Conservation (phyloP, 2,329 filamentous ascomycete species). For the Chaetomium olivaceum region DNA sequence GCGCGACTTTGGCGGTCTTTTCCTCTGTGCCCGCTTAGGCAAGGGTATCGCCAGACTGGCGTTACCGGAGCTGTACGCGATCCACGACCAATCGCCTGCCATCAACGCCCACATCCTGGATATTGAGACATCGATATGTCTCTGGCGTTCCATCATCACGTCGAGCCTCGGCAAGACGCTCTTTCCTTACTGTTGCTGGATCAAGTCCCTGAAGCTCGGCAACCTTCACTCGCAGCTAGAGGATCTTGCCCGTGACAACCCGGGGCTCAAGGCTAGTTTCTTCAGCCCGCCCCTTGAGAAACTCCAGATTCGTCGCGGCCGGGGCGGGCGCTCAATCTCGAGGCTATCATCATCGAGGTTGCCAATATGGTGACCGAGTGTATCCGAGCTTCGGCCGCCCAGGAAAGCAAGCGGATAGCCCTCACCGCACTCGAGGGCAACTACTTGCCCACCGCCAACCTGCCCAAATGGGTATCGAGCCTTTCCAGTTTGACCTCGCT, state of each 20-base stretch:
- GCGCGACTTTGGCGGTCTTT: conserved; percentile 61
- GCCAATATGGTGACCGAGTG: conserved; percentile 58
- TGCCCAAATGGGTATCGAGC: conserved; percentile 60
- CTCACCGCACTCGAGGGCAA: conserved; percentile 61
- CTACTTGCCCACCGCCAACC: conserved; percentile 48
- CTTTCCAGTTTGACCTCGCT: conserved; percentile 60
- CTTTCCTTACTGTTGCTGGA: conserved; percentile 69
- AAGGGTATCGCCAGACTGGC: conserved; percentile 59
- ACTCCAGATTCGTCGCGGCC: conserved; percentile 35
- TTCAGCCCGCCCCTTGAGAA: conserved; percentile 45
- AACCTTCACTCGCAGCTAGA: conserved; percentile 61
- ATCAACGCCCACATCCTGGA: conserved; percentile 41
- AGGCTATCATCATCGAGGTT: conserved; percentile 49
- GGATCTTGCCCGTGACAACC: conserved; percentile 36
- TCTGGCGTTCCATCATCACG: conserved; percentile 69
- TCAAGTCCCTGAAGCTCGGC: conserved; percentile 63
- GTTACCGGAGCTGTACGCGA: conserved; percentile 61
- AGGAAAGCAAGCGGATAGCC: conserved; percentile 48
- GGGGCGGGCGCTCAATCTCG: conserved; percentile 37
- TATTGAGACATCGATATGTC: conserved; percentile 56
- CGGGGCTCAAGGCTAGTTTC: conserved; percentile 38
- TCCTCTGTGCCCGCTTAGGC: conserved; percentile 57
- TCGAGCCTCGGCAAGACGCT: conserved; percentile 63
- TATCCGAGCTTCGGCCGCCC: conserved; percentile 42
- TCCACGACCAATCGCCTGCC: conserved; percentile 49